phyloP scores from a whole-genome alignment of 2,329 filamentous ascomycete species.

The Paramyrothecium roridum region DNA sequence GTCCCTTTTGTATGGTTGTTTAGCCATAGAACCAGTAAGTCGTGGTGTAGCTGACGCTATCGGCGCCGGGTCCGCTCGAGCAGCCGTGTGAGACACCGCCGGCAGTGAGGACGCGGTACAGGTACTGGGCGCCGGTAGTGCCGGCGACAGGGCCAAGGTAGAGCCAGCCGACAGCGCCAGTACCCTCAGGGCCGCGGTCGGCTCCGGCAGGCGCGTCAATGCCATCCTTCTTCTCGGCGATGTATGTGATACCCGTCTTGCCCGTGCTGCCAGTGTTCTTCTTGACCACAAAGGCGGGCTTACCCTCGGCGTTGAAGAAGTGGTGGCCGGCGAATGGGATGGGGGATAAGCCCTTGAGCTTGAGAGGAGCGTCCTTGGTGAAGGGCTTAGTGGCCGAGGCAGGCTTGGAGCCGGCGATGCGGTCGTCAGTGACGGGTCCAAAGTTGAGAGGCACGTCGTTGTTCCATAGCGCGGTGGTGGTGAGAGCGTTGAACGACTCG shows the following conservation, averaged over 20 bases:
- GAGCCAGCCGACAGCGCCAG: slow-evolving; percentile 55
- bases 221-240: slow-evolving; percentile 44
- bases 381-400: slow-evolving; percentile 46
- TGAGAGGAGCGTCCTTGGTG: slow-evolving; percentile 30
- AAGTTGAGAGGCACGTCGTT: slow-evolving; percentile 47
- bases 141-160: slow-evolving; percentile 38
- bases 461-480: slow-evolving; percentile 35
- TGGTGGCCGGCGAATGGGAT: slow-evolving; percentile 58
- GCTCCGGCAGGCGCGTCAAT: slow-evolving; percentile 50
- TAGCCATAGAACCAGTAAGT: slow-evolving; percentile 56
- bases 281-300: slow-evolving; percentile 59
- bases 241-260: slow-evolving; percentile 26
- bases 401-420: slow-evolving; percentile 28
- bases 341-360: slow-evolving; percentile 31
- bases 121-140: slow-evolving; percentile 32
- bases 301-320: slow-evolving; percentile 55
- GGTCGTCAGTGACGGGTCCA: slow-evolving; percentile 19
- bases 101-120: slow-evolving; percentile 55
- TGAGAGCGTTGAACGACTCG: slow-evolving; percentile 36
- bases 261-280: slow-evolving; percentile 11
- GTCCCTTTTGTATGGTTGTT: not conserved
- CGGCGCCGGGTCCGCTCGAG: slow-evolving; percentile 28
- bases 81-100: slow-evolving; percentile 47
- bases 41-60: slow-evolving; percentile 55
- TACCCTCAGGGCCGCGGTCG: slow-evolving; percentile 41